These are phyloP conservation scores for Saposhnikovia divaricata DNA, from an alignment of 129 eudicot genomes.

Conservation along the genomic window DNA sequence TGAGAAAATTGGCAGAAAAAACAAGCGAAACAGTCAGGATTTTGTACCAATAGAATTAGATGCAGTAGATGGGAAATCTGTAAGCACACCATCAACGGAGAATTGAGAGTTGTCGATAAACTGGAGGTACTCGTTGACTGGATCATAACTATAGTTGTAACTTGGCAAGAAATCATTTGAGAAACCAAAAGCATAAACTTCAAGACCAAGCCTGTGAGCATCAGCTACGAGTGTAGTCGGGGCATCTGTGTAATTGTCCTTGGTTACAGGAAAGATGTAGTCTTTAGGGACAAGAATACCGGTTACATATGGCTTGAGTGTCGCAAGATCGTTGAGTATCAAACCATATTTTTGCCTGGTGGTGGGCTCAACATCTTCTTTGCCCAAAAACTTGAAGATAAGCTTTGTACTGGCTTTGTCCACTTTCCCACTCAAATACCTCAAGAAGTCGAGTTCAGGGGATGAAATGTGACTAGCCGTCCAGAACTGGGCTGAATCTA, in stretches of 20 bases:
- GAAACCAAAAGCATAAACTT: slow-evolving; percentile 63
- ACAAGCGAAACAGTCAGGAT: background rate
- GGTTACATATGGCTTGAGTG: slow-evolving; percentile 50
- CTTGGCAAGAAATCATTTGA: slow-evolving; percentile 49
- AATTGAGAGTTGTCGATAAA: slow-evolving; percentile 60
- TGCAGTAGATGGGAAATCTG: slow-evolving; percentile 84
- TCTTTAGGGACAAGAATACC: slow-evolving; percentile 82
- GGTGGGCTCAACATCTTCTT: slow-evolving; percentile 52
- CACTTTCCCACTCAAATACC: slow-evolving; percentile 27
- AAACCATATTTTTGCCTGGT: slow-evolving; percentile 48
- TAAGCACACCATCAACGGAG: slow-evolving; percentile 75
- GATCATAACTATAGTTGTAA: slow-evolving; percentile 88
- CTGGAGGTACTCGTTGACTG: slow-evolving; percentile 58
- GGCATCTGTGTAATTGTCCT: slow-evolving; percentile 39
- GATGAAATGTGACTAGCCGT: slow-evolving; percentile 65
- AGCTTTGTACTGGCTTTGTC: slow-evolving; percentile 42
- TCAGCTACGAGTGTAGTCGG: slow-evolving; percentile 71
- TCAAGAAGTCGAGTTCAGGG: slow-evolving; percentile 80
- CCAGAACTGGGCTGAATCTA: slow-evolving; percentile 17
- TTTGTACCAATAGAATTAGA: slow-evolving; percentile 61
- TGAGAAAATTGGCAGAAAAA: background rate
- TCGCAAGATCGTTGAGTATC: slow-evolving; percentile 35
- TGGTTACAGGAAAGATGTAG: slow-evolving; percentile 54
- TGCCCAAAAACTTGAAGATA: slow-evolving; percentile 34
- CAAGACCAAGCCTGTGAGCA: slow-evolving; percentile 73